Evolutionary conservation across 1,284 basidiomycete genomes (phyloP).

Genomic region (Rhizoctonia solani): DNA sequence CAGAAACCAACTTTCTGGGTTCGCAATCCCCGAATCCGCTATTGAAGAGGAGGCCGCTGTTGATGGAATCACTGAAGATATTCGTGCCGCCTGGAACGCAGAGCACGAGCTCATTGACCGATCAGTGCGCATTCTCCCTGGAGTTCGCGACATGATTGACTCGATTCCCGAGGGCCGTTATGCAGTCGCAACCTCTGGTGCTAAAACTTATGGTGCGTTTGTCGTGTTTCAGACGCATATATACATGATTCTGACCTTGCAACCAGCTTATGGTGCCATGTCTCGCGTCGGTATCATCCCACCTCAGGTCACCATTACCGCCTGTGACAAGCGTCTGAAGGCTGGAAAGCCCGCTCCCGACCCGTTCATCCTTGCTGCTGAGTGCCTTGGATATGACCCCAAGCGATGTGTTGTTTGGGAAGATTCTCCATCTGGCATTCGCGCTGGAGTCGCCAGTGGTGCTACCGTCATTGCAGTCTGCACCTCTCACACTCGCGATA

Average conservation of each 20-base stretch:
- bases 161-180: conserved; percentile 69
- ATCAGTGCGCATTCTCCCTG: conserved; percentile 72
- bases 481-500: conserved; percentile 53
- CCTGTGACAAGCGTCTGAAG: conserved; percentile 60
- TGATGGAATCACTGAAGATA: conserved; percentile 50
- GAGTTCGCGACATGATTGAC: conserved; percentile 68
- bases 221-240: conserved; percentile 35
- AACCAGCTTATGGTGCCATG: conserved; percentile 67
- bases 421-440: conserved; percentile 74
- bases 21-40: conserved; percentile 48
- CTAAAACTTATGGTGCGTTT: conserved; percentile 66
- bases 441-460: conserved; percentile 70
- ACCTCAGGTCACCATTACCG: conserved; percentile 75
- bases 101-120: conserved; percentile 68
- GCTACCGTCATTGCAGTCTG: conserved; percentile 78
- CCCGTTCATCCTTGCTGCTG: conserved; percentile 74
- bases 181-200: conserved; percentile 77
- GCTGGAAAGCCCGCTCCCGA: conserved; percentile 64
- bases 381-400: conserved; percentile 62
- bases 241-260: conserved; percentile 33
- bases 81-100: conserved; percentile 55
- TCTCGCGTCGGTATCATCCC: conserved; percentile 71
- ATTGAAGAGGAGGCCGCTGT: conserved; percentile 47
- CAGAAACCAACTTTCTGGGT: conserved; percentile 54
- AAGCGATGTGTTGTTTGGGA: conserved; percentile 64